Percentiles rank a stretch among this genome's conserved stretches.
Evolutionary conservation across 345 rosid species (phyloP).

Genomic region (Erodium maritimum): DNA sequence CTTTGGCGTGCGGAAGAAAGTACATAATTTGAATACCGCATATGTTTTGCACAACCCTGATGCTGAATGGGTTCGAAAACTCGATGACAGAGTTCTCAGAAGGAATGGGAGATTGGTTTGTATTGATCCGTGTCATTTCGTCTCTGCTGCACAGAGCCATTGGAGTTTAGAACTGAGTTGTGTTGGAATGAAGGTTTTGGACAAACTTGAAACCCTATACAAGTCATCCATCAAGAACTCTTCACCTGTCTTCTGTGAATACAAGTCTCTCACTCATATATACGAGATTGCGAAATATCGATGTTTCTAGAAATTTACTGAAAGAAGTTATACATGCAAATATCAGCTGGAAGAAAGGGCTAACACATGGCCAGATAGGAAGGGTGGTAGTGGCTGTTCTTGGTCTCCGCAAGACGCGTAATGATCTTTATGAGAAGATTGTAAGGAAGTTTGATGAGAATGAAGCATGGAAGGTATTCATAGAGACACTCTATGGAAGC

Average conservation of each 20-base stretch:
- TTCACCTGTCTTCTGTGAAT: slow-evolving; percentile 11
- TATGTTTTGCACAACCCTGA: slow-evolving; percentile 24
- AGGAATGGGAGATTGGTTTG: slow-evolving; percentile 10
- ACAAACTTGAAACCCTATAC: slow-evolving; percentile 17
- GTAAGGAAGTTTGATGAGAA: slow-evolving; percentile 6
- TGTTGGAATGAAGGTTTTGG: slow-evolving; percentile 26
- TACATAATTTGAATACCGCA: slow-evolving; percentile 1
- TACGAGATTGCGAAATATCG: slow-evolving; percentile 23
- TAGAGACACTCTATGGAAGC: slow-evolving; percentile 8
- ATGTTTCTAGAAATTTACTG: slow-evolving; percentile 11
- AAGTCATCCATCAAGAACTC: slow-evolving; percentile 6
- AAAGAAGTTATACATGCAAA: slow-evolving; percentile 11
- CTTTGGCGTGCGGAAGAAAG: slow-evolving; percentile 28
- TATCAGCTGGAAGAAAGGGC: background rate
- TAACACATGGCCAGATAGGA: slow-evolving; percentile 33
- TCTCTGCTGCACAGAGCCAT: slow-evolving; percentile 17
- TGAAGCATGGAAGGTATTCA: slow-evolving; percentile 22
- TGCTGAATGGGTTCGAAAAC: slow-evolving; percentile 23
- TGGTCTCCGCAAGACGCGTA: slow-evolving; percentile 18
- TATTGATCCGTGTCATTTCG: slow-evolving; percentile 17
- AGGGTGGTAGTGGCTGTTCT: slow-evolving; percentile 23
- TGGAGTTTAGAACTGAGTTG: slow-evolving; percentile 29
- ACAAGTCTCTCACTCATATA: slow-evolving; percentile 14
- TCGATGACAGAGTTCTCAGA: slow-evolving; percentile 3
- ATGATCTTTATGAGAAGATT: slow-evolving; percentile 6